Evolutionary conservation across 2,329 filamentous ascomycete species (phyloP), one percentile per base, ranked within the genome.

Genomic region (Phyllosticta ampelicida): DNA sequence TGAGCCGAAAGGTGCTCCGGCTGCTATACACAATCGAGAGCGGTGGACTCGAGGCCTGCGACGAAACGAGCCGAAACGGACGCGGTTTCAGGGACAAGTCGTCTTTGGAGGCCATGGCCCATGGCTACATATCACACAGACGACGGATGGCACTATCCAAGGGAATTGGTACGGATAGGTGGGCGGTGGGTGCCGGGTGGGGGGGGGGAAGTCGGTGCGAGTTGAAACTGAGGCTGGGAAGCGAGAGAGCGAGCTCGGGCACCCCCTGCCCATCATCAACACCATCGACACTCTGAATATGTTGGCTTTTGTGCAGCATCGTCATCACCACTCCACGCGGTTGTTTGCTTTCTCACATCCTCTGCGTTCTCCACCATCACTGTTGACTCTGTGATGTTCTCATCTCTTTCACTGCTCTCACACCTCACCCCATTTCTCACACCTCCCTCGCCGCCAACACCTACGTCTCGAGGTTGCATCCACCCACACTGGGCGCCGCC

Each of bases 1-100:
- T 48, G 53, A 58, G 56, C 56, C 56, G 56, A 58, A 52, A 23
- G 18, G 36, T 44, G 36, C 48, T 51, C 56, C 56, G 56, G 29
- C 21, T 28, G 50, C 21, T 50, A 23, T 26, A 11, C 20, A 30
- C 18, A 30, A 51, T 51, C 55, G 51, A 36, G 54, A 23, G 21
- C 21, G 26, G 51, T 18, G 21, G 20, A 19, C 23, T n/a, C 16
- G 30, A 26, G 30, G 51, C 44, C 56, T 36, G 21, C 52, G 36
- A 29, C 52, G 56, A 54, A 54, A 54, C 56, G 56, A 20, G 51
- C 51, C 56, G 56, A 58, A 58, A 58, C 56, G 51, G 56, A 44
- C 16, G 52, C 44, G 44, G 56, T 58, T 58, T 58, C 56, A 58
- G 51, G 52, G 26, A n/a, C 16, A 8, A 44, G 11, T 36, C 36